Conservation (phyloP, 1,284 basidiomycete genomes). For the Vanrija sp. region DNA sequence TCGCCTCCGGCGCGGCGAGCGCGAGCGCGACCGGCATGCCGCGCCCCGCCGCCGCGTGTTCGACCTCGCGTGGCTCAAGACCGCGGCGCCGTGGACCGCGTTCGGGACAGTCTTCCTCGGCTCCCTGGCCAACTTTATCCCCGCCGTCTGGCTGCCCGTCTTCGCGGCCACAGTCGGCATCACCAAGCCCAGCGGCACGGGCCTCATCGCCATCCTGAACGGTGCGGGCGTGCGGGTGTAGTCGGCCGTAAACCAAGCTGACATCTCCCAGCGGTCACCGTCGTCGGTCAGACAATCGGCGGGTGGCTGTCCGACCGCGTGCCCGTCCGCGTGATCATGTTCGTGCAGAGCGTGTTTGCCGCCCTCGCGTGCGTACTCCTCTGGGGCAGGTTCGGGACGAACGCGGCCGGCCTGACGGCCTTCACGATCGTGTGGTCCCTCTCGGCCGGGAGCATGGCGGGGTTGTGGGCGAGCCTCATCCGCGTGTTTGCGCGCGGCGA, state of each 20-base stretch:
- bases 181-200: constrained; percentile 33
- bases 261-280: constrained; percentile 23
- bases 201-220: constrained; percentile 41
- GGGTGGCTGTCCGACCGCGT: constrained; percentile 39
- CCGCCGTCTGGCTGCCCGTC: constrained; percentile 42
- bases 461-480: constrained; percentile 32
- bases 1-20: constrained; percentile 2
- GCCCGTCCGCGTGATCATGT: constrained; percentile 30
- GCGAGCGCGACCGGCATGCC: not conserved
- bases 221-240: not conserved
- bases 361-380: constrained; percentile 40
- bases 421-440: constrained; percentile 29
- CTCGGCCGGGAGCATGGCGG: constrained; percentile 26
- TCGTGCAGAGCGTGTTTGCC: constrained; percentile 31
- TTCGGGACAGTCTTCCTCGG: constrained; percentile 31
- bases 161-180: constrained; percentile 37
- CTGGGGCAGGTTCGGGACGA: constrained; percentile 41
- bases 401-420: constrained; percentile 17
- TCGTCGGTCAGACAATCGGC: constrained; percentile 34
- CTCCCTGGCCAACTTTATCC: constrained; percentile 42
- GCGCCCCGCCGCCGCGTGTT: not conserved
- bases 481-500: constrained; percentile 34
- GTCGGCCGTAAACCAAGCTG: too few species aligned
- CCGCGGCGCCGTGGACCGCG: constrained; percentile 27
- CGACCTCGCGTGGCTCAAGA: constrained; percentile 24